Conservation (phyloP, 2,329 filamentous ascomycete genomes). For the Trichophyton mentagrophytes region DNA sequence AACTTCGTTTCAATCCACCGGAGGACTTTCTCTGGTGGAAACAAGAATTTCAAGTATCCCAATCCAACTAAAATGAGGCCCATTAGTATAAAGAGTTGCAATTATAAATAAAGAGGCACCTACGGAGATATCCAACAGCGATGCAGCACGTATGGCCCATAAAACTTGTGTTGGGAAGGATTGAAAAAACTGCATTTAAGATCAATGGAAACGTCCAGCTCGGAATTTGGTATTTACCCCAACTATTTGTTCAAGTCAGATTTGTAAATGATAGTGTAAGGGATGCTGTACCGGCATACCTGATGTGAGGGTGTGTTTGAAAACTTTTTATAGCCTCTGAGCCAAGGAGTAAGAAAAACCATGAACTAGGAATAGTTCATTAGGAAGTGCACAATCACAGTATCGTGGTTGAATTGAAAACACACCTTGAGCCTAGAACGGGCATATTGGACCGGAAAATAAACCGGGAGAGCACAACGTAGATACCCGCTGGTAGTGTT, state of each 20-base stretch:
- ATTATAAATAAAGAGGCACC: slow-evolving; percentile 21
- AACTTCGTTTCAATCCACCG: slow-evolving; percentile 81
- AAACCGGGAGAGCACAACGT: slow-evolving; percentile 63
- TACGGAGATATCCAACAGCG: slow-evolving; percentile 75
- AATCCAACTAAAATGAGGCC: slow-evolving; percentile 51
- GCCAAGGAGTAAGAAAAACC: slow-evolving; percentile 79
- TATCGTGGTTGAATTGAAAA: neutral
- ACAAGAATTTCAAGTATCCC: slow-evolving; percentile 78
- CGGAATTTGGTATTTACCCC: slow-evolving; percentile 59
- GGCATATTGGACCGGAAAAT: slow-evolving; percentile 59
- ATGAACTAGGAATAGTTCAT: slow-evolving; percentile 47
- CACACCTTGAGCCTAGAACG: slow-evolving; percentile 71
- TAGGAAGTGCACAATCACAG: neutral
- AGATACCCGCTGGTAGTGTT: slow-evolving; percentile 68
- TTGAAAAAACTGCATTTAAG: slow-evolving; percentile 58
- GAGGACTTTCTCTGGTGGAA: slow-evolving; percentile 76
- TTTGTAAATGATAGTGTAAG: neutral
- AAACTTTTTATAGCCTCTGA: slow-evolving; percentile 79
- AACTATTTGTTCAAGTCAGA: slow-evolving; percentile 26
- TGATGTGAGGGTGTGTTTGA: slow-evolving; percentile 65
- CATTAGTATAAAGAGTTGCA: slow-evolving; percentile 6
- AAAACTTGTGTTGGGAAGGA: slow-evolving; percentile 68
- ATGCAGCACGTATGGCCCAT: slow-evolving; percentile 77
- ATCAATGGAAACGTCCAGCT: slow-evolving; percentile 86
- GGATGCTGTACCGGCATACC: slow-evolving; percentile 24